These are phyloP conservation scores for Boletellus ananas DNA, from an alignment of 768 basidiomycete genomes.

Conservation along the genomic window DNA sequence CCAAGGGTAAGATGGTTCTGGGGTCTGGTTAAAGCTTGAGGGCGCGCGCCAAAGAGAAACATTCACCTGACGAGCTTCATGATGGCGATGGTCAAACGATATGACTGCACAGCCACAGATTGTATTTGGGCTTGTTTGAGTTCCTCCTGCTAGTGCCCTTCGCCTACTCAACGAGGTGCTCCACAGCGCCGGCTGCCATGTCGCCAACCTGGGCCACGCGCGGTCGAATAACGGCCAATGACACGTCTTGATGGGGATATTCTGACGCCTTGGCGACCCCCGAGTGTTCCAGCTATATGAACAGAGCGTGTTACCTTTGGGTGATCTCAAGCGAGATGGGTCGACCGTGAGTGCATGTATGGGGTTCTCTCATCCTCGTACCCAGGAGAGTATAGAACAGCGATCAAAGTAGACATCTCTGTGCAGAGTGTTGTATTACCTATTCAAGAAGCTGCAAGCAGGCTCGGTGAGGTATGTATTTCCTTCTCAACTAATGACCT, in stretches of 20 bases:
- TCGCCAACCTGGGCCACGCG: too few species aligned
- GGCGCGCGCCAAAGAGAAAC: conserved; percentile 1
- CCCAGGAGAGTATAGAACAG: background rate
- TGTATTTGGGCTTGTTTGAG: conserved; percentile 23
- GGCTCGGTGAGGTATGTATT: too few species aligned
- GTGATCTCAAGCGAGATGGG: background rate
- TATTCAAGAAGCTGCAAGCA: too few species aligned
- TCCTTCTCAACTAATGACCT: too few species aligned
- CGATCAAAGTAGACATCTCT: background rate
- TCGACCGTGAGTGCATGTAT: too few species aligned
- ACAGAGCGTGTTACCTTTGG: too few species aligned
- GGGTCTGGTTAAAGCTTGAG: conserved; percentile 5
- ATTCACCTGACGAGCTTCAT: conserved; percentile 85
- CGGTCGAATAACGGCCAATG: too few species aligned
- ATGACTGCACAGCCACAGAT: conserved; percentile 15
- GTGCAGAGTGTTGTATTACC: too few species aligned
- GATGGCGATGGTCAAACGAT: conserved; percentile 31
- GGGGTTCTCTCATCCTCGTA: background rate
- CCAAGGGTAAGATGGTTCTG: conserved; percentile 6
- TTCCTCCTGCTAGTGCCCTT: too few species aligned
- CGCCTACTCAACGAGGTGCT: too few species aligned
- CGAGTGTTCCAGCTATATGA: background rate
- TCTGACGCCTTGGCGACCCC: background rate
- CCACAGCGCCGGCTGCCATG: too few species aligned
- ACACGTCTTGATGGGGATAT: too few species aligned